Evolutionary conservation across 148 eudicot genomes (phyloP).

Genomic region (Arctostaphylos glauca): DNA sequence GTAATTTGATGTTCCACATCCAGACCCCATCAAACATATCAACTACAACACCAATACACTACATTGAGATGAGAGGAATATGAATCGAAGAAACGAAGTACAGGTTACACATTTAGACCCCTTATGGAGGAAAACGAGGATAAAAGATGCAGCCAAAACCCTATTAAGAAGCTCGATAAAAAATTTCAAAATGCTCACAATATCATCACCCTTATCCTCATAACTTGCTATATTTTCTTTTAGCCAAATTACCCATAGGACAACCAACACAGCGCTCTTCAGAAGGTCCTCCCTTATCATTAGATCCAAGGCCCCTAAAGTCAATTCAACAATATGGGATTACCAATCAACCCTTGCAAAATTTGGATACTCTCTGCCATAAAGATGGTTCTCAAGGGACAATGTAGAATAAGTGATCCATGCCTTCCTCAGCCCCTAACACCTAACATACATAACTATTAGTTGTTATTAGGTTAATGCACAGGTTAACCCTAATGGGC

Average conservation of each 20-base stretch:
- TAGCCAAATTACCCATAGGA: not conserved
- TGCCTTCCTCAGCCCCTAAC: not conserved
- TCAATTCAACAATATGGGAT: not conserved
- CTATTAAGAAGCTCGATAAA: not conserved
- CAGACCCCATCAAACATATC: slow-evolving; percentile 5
- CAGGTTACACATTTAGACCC: not conserved
- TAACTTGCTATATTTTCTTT: not conserved
- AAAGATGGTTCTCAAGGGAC: not conserved
- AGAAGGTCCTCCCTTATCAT: not conserved
- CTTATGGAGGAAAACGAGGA: not conserved
- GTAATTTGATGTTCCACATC: not conserved
- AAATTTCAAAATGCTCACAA: not conserved
- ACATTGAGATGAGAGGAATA: not conserved
- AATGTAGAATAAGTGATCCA: not conserved
- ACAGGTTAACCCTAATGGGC: no score
- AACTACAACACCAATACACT: not conserved
- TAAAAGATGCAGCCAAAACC: not conserved
- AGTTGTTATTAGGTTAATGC: no score
- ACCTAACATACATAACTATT: not conserved
- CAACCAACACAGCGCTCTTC: not conserved
- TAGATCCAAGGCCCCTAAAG: not conserved
- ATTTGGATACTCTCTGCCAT: not conserved
- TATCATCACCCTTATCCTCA: not conserved
- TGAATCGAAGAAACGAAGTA: not conserved
- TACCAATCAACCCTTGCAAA: not conserved